A percentile compares a stretch with the other conserved stretches of the same genome.
Conservation (phyloP, 177 flowering plant species). For the Telopea speciosissima region DNA sequence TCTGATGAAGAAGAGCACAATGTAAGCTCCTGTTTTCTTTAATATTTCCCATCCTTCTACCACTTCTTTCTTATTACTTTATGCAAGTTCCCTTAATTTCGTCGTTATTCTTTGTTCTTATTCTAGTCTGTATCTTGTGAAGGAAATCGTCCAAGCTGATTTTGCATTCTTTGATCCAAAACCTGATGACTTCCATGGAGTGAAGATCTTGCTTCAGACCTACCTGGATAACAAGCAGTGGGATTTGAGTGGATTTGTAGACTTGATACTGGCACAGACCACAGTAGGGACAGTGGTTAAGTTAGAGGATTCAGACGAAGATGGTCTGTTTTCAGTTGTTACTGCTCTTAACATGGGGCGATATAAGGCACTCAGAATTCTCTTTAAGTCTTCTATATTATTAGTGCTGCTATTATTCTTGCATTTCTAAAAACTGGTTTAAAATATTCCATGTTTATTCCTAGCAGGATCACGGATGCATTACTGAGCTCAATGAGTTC, state of each 20-base stretch:
- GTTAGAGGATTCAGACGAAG: conserved; percentile 73
- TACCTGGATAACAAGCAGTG: conserved; percentile 67
- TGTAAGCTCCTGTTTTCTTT: conserved; percentile 25
- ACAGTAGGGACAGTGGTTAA: conserved; percentile 90
- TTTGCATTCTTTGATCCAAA: conserved; percentile 90
- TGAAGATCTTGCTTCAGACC: conserved; percentile 65
- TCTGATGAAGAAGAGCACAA: conserved; percentile 51
- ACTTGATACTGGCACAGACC: conserved; percentile 75
- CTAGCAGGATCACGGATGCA: conserved; percentile 55
- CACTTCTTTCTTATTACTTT: no score
- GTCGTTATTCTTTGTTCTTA: neutral
- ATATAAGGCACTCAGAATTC: conserved; percentile 50
- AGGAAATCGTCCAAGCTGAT: conserved; percentile 81
- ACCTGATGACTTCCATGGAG: conserved; percentile 80
- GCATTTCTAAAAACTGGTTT: no score
- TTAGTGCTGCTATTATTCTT: neutral
- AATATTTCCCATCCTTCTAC: neutral
- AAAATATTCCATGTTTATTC: neutral
- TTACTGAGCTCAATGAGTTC: conserved; percentile 57
- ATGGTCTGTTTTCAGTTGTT: conserved; percentile 50
- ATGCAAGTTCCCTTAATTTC: neutral
- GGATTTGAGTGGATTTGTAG: conserved; percentile 88
- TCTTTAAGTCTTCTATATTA: neutral
- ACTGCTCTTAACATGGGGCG: conserved; percentile 72
- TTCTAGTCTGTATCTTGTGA: conserved; percentile 1